Conservation (phyloP, 441 rosid genomes). For the Euphorbia celastroides region DNA sequence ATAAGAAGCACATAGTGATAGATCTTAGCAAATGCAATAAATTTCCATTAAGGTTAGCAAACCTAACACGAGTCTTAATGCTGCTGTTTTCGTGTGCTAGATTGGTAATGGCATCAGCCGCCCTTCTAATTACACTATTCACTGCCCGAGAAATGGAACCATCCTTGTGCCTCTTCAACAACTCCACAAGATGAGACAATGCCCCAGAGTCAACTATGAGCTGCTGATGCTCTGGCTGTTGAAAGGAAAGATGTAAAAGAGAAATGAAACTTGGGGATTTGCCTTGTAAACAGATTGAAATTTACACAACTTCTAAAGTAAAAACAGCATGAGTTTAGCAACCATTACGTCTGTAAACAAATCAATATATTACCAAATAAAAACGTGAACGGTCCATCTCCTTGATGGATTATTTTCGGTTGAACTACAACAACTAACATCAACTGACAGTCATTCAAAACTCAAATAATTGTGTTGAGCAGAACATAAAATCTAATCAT, state of each 20-base stretch:
- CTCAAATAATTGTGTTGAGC: background rate
- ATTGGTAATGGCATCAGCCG: conserved; percentile 96
- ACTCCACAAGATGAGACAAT: conserved; percentile 67
- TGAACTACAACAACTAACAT: conserved; percentile 5
- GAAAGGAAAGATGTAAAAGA: conserved; percentile 22
- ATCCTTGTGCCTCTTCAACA: conserved; percentile 68
- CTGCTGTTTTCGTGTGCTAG: conserved; percentile 98
- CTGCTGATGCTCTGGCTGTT: conserved; percentile 98
- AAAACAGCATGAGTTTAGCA: background rate
- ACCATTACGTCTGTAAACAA: background rate
- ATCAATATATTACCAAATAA: background rate
- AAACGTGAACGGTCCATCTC: background rate
- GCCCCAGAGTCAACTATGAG: conserved; percentile 91
- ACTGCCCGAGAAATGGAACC: conserved; percentile 68
- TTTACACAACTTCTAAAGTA: background rate
- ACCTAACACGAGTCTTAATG: conserved; percentile 96
- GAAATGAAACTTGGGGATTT: background rate
- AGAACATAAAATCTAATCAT: background rate
- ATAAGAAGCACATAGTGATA: conserved; percentile 17
- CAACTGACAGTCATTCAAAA: conserved; percentile 8
- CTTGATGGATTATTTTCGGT: background rate
- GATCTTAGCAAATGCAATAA: conserved; percentile 13
- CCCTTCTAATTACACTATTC: conserved; percentile 85
- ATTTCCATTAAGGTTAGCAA: conserved; percentile 23
- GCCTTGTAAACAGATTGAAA: background rate